Evolutionary conservation across 2,329 filamentous ascomycete species (phyloP).

Genomic region (Botrytis porri): DNA sequence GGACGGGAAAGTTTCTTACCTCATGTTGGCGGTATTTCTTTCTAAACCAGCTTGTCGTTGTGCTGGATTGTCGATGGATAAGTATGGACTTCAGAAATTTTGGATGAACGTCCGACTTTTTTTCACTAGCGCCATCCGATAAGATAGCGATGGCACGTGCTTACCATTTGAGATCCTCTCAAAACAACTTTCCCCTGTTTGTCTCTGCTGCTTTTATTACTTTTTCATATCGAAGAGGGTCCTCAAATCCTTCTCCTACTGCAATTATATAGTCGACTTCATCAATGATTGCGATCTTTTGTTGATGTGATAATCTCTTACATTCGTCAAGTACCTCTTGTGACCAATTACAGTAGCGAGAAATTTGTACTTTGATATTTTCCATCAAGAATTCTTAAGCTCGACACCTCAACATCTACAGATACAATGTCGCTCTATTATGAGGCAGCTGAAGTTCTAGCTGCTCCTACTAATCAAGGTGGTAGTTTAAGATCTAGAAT

Average conservation of each 20-base stretch:
- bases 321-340: not conserved
- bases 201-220: not conserved
- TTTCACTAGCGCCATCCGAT: slow-evolving; percentile 18
- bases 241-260: not conserved
- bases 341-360: slow-evolving; percentile 11
- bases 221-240: not conserved
- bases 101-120: slow-evolving; percentile 19
- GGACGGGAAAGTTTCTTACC: slow-evolving; percentile 1
- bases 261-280: not conserved
- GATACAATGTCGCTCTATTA: slow-evolving; percentile 85
- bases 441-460: slow-evolving; percentile 77
- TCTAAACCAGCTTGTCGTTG: slow-evolving; percentile 19
- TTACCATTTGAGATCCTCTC: not conserved
- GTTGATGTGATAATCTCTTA: slow-evolving; percentile 7
- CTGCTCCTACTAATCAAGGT: slow-evolving; percentile 59
- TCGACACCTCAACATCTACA: not conserved
- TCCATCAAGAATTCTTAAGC: slow-evolving; percentile 1
- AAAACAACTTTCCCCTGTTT: not conserved
- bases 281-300: not conserved
- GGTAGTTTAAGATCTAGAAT: slow-evolving; percentile 85
- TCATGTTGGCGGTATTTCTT: slow-evolving; percentile 18
- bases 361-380: slow-evolving; percentile 16
- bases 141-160: slow-evolving; percentile 20
- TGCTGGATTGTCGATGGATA: slow-evolving; percentile 11
- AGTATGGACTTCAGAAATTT: slow-evolving; percentile 18